Evolutionary conservation across 176 grass and related monocot genomes (phyloP).

Genomic region (Bothriochloa decipiens): DNA sequence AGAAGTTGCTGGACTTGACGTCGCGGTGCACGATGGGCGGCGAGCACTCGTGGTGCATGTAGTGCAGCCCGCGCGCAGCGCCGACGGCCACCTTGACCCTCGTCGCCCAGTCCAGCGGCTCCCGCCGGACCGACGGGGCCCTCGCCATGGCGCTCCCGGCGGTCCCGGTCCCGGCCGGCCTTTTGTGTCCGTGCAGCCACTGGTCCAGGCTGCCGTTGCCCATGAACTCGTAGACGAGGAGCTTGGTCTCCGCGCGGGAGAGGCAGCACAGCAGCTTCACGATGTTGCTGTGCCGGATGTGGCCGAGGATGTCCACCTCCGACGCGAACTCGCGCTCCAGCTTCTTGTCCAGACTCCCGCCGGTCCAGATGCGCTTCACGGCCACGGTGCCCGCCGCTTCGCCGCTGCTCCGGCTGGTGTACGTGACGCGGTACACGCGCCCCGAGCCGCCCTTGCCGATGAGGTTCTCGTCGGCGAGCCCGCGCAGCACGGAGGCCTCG

Average conservation of each 20-base stretch:
- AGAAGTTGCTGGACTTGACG: constrained; percentile 86
- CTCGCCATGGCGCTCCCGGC: not conserved
- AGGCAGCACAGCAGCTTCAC: constrained; percentile 85
- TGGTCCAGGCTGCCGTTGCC: constrained; percentile 68
- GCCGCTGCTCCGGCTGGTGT: constrained; percentile 33
- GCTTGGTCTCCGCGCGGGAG: constrained; percentile 75
- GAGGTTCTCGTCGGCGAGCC: constrained; percentile 73
- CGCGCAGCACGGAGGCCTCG: constrained; percentile 53
- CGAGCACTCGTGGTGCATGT: constrained; percentile 91
- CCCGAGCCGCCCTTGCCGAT: constrained; percentile 79
- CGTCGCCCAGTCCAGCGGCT: constrained; percentile 59
- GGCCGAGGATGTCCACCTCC: constrained; percentile 75
- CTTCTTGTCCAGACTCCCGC: constrained; percentile 45
- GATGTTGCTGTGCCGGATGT: constrained; percentile 79
- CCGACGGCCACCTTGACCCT: constrained; percentile 74
- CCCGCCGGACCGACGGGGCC: not conserved
- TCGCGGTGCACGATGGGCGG: constrained; percentile 84
- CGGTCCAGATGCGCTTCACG: constrained; percentile 75
- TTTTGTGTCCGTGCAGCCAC: constrained; percentile 67
- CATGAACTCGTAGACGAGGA: constrained; percentile 95
- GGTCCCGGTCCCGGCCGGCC: not conserved
- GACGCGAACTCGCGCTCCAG: constrained; percentile 73
- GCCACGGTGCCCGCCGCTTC: constrained; percentile 52
- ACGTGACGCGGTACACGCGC: constrained; percentile 60
- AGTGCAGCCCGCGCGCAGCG: constrained; percentile 62